Base-by-base conservation (phyloP, 2,329 filamentous ascomycete species). In the Phialophora macrospora region DNA sequence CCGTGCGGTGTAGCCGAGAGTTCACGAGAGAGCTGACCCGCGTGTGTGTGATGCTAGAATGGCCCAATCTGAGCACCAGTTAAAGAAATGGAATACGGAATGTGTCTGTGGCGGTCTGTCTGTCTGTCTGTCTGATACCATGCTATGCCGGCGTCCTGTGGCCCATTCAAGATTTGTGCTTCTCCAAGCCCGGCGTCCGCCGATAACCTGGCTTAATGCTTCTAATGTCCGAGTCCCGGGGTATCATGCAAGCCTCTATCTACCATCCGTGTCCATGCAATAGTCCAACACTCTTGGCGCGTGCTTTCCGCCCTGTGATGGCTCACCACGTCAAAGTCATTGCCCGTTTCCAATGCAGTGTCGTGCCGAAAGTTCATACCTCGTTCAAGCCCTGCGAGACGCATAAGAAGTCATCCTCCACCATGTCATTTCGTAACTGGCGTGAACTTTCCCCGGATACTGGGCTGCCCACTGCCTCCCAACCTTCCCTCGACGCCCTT, bases 381-480 rank as follows among this genome's bases (percentile, higher is more conserved):
- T 17, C 22, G 34, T 48, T 4, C 17, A 34, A 26, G 12, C 30
- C 46, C 22, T 24, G 2, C 24, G n/a, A n/a, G n/a, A 52, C 26
- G 48, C 58, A 52, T 46, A 51, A 2, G 34, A 17, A 24, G 14
- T 44, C 3, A 22, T 30, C 7, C 26, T 20, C 52, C 62, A 41
- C 38, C 14, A 52, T 12, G 26, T 61, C 60, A 55, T 38, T 30
- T 30, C 46, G 55, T 61, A 7, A 22, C 41, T 34, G 20, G 48
- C 48, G 26, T 28, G 22, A 72, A 72, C 60, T 71, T 63, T 5
- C 30, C 61, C 44, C 55, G 57, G 51, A 93, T 86, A 76, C 88
- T 90, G 69, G 80, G 80, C 75, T 93, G 90, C 3, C 84, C 82
- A 70, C 82, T 85, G 0, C 84, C 76, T 6, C 87, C 88, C 58